These are phyloP conservation scores for Ceratobasidium sp. DNA, from an alignment of 1,284 basidiomycete species.

Conservation along the genomic window DNA sequence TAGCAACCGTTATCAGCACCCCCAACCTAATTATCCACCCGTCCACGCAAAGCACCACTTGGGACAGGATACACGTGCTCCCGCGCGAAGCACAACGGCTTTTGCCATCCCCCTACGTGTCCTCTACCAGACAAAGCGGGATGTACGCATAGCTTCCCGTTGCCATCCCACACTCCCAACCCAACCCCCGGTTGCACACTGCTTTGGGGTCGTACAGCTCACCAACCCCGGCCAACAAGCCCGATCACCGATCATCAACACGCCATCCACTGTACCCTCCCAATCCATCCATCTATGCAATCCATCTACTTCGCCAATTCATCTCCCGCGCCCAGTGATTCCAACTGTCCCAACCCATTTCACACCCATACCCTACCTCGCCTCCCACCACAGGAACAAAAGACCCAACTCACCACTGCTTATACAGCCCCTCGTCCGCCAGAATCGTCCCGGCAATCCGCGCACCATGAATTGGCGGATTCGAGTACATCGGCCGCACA, in stretches of 20 bases:
- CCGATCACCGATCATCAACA: neutral
- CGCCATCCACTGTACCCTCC: too few relatives aligned
- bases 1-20: neutral
- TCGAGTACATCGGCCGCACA: conserved; percentile 98
- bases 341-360: neutral
- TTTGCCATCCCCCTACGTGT: too few relatives aligned
- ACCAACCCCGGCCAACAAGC: too few relatives aligned
- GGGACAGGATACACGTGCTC: too few relatives aligned
- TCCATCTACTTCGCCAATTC: neutral
- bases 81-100: neutral
- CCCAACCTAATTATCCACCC: neutral
- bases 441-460: conserved; percentile 89
- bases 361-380: neutral
- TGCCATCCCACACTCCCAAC: neutral
- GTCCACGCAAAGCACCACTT: neutral
- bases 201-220: neutral
- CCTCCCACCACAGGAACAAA: neutral
- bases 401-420: conserved; percentile 71
- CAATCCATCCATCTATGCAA: too few relatives aligned
- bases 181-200: conserved; percentile 10
- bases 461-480: conserved; percentile 96
- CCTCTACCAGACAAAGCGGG: too few relatives aligned
- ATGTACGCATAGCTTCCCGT: conserved; percentile 2
- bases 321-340: neutral
- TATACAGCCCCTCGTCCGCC: conserved; percentile 78